phyloP scores from a whole-genome alignment of 2,329 filamentous ascomycete genomes.

The Beauveria sp. region DNA sequence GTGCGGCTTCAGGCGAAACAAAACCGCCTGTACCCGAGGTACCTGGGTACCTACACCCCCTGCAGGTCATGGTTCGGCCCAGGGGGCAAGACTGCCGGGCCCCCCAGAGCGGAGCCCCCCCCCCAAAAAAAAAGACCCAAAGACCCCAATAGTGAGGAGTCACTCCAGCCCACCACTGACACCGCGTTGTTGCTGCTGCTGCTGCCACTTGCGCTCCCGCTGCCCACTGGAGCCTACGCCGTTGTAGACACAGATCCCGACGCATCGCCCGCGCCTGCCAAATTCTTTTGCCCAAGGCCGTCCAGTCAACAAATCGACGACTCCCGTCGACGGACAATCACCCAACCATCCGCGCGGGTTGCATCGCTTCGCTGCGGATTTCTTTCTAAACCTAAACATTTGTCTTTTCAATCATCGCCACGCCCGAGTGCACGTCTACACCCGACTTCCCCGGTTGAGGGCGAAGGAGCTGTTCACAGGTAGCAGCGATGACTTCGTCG shows the following conservation, averaged over 20 bases:
- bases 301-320: conserved; percentile 5
- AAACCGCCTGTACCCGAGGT: background rate
- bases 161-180: conserved; percentile 17
- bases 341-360: background rate
- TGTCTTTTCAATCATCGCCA: background rate
- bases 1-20: background rate
- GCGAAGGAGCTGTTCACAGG: conserved; percentile 48
- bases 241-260: conserved; percentile 7
- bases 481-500: conserved; percentile 56
- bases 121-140: no score
- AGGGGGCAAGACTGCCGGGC: background rate
- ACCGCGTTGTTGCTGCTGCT: conserved; percentile 13
- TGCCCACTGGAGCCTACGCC: background rate
- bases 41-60: no score
- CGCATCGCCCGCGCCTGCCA: conserved; percentile 8
- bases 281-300: conserved; percentile 15
- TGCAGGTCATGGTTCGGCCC: background rate
- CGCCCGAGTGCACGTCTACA: background rate
- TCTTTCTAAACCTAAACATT: background rate
- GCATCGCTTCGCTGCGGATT: background rate
- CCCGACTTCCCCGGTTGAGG: conserved; percentile 21
- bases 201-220: conserved; percentile 12
- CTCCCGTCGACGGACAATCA: background rate
- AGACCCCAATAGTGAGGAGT: conserved; percentile 6
- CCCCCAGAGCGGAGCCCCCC: background rate